Evolutionary conservation across 495 filamentous ascomycete species (phyloP), one percentile per base, ranked within the genome.

Genomic region (Astrothelium subdiscretum): DNA sequence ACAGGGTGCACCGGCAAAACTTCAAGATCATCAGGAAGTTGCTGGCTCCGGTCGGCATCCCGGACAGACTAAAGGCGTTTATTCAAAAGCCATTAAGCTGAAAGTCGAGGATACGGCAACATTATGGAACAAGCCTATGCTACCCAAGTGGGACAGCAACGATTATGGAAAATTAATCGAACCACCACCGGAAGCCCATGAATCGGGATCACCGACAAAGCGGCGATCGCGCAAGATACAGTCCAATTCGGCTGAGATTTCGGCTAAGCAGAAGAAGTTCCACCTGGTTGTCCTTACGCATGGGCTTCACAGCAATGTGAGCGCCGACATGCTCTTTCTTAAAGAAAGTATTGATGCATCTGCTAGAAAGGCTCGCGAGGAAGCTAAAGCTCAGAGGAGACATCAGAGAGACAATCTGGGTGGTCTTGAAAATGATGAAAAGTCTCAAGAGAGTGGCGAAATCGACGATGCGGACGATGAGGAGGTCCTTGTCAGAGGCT

Each of bases 261-360:
- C 63, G 27, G 74, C 67, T 63, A 81, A 77, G 68, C 78, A 72
- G 66, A 92, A 89, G 75, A 91, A 85, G 67, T 77, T 97, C 0
- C 94, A 98, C 69, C 77, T 98, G 62, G 94, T 98, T 10, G 80
- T 98, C 8, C 71, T 98, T 60, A 97, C 94, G 0, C 94, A 98
- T 78, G 94, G 94, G 0, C 73, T 98, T 64, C 94, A 97, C 72
- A 95, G 92, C 74, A 98, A 98, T 74, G 80, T 96, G n/a, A 91
- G 95, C 1, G 85, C 90, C 43, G 94, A 98, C 75, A 95, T 98
- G 95, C 78, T 98, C 31, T 98, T 88, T 71, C 73, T 98, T 67
- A 98, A 98, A 70, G 94, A 98, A 72, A 92, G 90, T 67, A 97
- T 98, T 59, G 95, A 98, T 73, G 84, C 85, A 32, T 84, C 89